Evolutionary conservation across 371 early-diverging fungal species (phyloP).

Genomic region (Syncephalis fuscata): DNA sequence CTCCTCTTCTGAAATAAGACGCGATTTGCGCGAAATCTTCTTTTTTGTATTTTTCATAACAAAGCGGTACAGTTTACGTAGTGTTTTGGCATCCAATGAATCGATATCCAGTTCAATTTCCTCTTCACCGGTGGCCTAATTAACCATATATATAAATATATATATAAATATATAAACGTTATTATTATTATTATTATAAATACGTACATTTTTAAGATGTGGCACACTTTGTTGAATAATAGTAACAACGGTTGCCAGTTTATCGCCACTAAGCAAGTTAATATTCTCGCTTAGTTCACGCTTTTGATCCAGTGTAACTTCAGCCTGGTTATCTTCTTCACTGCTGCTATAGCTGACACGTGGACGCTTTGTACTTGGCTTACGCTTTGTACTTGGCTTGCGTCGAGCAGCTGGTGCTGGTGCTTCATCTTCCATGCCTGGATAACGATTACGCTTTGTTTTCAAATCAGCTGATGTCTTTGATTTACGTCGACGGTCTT

Average conservation of each 20-base stretch:
- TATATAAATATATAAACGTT: too few species aligned
- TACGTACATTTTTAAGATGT: slow-evolving; percentile 42
- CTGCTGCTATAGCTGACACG: slow-evolving; percentile 9
- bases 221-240: slow-evolving; percentile 81
- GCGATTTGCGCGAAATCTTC: slow-evolving; percentile 5
- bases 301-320: slow-evolving; percentile 79
- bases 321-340: slow-evolving; percentile 21
- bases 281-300: slow-evolving; percentile 72
- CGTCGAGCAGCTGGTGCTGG: slow-evolving; percentile 1
- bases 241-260: slow-evolving; percentile 57
- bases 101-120: slow-evolving; percentile 82
- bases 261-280: slow-evolving; percentile 56
- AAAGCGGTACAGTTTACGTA: slow-evolving; percentile 71
- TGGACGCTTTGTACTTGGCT: background rate
- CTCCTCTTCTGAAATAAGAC: slow-evolving; percentile 29
- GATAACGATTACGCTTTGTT: slow-evolving; percentile 9
- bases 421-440: background rate
- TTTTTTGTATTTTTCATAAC: slow-evolving; percentile 36
- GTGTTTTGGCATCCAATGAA: slow-evolving; percentile 62
- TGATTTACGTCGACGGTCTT: slow-evolving; percentile 21
- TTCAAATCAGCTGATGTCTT: slow-evolving; percentile 7
- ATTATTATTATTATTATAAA: background rate
- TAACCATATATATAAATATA: background rate
- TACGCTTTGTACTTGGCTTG: background rate
- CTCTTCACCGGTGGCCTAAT: slow-evolving; percentile 3